phyloP scores from a whole-genome alignment of 108 stramenopile species.

The Nitzschia sp. region DNA sequence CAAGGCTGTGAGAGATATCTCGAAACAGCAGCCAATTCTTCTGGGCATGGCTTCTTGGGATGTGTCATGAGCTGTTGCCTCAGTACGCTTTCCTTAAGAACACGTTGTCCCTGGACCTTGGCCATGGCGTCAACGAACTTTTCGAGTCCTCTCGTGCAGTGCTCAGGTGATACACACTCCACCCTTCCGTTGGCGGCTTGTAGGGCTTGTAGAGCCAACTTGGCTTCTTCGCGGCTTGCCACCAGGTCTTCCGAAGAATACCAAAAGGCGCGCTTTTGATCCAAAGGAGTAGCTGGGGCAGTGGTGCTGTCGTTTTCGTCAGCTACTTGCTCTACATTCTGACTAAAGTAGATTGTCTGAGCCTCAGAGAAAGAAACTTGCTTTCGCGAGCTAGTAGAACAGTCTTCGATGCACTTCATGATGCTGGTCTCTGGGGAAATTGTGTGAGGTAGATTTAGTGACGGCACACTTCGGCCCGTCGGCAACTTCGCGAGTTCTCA shows the following conservation, averaged over 20 bases:
- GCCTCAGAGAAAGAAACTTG: conserved; percentile 24
- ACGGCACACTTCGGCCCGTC: no score
- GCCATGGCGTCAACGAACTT: conserved; percentile 30
- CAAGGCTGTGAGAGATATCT: conserved; percentile 14
- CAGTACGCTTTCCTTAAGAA: conserved; percentile 24
- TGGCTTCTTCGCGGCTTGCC: conserved; percentile 27
- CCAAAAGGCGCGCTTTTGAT: conserved; percentile 22
- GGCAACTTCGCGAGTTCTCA: no score
- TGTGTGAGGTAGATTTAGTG: not conserved
- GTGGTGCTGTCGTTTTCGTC: not conserved
- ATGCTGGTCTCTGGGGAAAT: not conserved
- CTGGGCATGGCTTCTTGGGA: not conserved
- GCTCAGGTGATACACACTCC: not conserved
- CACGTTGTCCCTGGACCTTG: conserved; percentile 21
- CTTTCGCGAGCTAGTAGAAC: not conserved
- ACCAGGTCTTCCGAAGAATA: conserved; percentile 22
- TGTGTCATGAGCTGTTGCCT: conserved; percentile 13
- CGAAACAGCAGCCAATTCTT: conserved; percentile 6
- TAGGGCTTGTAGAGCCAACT: conserved; percentile 15
- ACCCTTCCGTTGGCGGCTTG: conserved; percentile 15
- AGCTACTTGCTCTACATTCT: not conserved
- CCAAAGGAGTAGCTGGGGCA: not conserved
- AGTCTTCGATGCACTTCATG: no score
- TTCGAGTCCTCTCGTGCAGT: conserved; percentile 32
- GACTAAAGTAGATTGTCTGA: conserved; percentile 27